Evolutionary conservation across 2,329 filamentous ascomycete species (phyloP).

Genomic region (Alternaria arbusti): DNA sequence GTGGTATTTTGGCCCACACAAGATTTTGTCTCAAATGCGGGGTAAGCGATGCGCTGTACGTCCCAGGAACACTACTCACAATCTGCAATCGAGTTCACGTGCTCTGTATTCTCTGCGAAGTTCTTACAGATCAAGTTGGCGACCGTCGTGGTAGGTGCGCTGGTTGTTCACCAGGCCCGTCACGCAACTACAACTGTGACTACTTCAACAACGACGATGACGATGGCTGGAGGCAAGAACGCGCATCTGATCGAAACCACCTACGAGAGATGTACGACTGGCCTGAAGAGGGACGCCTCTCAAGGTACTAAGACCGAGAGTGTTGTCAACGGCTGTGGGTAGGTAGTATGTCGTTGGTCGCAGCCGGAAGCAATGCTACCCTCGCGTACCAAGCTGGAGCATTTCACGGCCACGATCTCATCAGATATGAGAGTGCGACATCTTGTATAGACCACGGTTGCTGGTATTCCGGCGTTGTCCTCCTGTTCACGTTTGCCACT

Average conservation of each 20-base stretch:
- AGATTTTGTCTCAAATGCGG: conserved; percentile 38
- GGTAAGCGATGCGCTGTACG: conserved; percentile 26
- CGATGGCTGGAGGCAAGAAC: conserved; percentile 14
- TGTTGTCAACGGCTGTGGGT: neutral
- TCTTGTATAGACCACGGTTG: neutral
- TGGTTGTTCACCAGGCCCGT: conserved; percentile 13
- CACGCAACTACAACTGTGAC: neutral
- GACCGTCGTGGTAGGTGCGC: conserved; percentile 19
- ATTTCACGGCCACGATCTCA: neutral
- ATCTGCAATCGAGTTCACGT: conserved; percentile 27
- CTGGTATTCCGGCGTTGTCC: neutral
- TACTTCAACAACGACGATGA: conserved; percentile 18
- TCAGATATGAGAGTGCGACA: neutral
- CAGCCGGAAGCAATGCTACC: neutral
- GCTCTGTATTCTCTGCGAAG: conserved; percentile 24
- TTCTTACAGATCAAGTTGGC: conserved; percentile 24
- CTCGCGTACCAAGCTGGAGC: neutral
- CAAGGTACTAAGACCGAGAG: neutral
- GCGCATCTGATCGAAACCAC: conserved; percentile 18
- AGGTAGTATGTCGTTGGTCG: neutral
- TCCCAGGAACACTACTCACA: conserved; percentile 23
- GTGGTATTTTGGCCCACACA: conserved; percentile 25
- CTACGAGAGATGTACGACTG: conserved; percentile 24
- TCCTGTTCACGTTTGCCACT: conserved; percentile 1
- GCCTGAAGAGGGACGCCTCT: conserved; percentile 17